Percentiles rank a stretch among this genome's conserved stretches.
phyloP scores from a whole-genome alignment of 345 rosid genomes.

The Linum trigynum region DNA sequence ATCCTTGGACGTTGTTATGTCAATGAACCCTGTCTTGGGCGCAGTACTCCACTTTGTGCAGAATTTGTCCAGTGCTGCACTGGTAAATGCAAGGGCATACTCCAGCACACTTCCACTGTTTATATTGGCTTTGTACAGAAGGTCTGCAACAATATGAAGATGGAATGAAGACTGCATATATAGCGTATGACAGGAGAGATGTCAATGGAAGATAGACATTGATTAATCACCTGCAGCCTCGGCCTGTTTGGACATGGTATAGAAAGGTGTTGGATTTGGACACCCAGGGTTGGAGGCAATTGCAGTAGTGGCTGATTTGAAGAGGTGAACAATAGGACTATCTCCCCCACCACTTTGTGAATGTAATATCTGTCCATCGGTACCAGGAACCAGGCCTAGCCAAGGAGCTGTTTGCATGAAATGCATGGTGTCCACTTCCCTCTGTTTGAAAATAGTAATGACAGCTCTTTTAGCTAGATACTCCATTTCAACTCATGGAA shows the following conservation, averaged over 20 bases:
- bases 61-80: slow-evolving; percentile 87
- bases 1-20: slow-evolving; percentile 93
- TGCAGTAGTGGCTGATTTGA: slow-evolving; percentile 73
- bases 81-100: slow-evolving; percentile 96
- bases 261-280: slow-evolving; percentile 69
- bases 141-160: slow-evolving; percentile 45
- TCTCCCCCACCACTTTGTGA: slow-evolving; percentile 65
- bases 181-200: background rate
- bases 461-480: slow-evolving; percentile 4
- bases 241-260: slow-evolving; percentile 94
- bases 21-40: slow-evolving; percentile 93
- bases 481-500: slow-evolving; percentile 3
- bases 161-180: background rate
- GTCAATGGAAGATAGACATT: slow-evolving; percentile 1
- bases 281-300: slow-evolving; percentile 68
- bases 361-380: slow-evolving; percentile 78
- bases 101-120: slow-evolving; percentile 88
- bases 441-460: slow-evolving; percentile 29
- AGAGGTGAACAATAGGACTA: slow-evolving; percentile 81
- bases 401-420: slow-evolving; percentile 97
- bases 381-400: slow-evolving; percentile 76
- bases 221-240: slow-evolving; percentile 81
- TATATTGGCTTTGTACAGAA: slow-evolving; percentile 86
- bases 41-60: slow-evolving; percentile 94
- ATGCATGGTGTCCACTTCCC: slow-evolving; percentile 74